These are phyloP conservation scores for Ilex asprella DNA, from an alignment of 257 asterid genomes.

Conservation along the genomic window DNA sequence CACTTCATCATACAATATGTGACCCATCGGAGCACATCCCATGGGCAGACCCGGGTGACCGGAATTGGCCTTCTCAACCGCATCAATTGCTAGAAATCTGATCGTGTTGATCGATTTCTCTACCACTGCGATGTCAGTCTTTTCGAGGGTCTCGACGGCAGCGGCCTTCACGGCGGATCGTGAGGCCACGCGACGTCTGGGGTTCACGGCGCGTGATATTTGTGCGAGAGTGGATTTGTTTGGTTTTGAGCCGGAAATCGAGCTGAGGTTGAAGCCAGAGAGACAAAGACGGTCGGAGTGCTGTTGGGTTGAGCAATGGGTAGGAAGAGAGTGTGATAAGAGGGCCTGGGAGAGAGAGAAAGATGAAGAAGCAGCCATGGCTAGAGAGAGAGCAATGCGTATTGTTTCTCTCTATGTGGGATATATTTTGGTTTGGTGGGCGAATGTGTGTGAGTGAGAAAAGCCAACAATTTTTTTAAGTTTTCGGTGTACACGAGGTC, in stretches of 20 bases:
- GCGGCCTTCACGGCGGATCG: neutral
- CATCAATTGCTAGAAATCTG: slow-evolving; percentile 41
- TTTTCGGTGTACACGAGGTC: too few species aligned
- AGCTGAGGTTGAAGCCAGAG: neutral
- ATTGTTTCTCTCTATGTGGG: too few species aligned
- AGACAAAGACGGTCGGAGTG: neutral
- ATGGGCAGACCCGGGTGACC: slow-evolving; percentile 52
- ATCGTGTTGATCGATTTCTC: slow-evolving; percentile 24
- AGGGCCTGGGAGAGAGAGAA: neutral
- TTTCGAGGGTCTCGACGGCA: neutral
- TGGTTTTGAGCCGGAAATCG: neutral
- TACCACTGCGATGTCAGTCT: neutral
- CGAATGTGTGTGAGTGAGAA: too few species aligned
- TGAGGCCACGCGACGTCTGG: neutral
- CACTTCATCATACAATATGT: slow-evolving; percentile 3
- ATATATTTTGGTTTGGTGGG: too few species aligned
- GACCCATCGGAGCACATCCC: slow-evolving; percentile 33
- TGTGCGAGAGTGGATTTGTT: neutral
- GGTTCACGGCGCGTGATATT: neutral
- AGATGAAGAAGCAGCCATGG: neutral
- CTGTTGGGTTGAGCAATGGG: neutral
- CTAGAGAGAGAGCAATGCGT: neutral
- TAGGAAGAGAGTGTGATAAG: neutral
- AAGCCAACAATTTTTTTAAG: too few species aligned
- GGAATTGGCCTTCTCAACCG: slow-evolving; percentile 45